Evolutionary conservation across 139 green algal species (phyloP).

Genomic region (Ettlia oleoabundans): DNA sequence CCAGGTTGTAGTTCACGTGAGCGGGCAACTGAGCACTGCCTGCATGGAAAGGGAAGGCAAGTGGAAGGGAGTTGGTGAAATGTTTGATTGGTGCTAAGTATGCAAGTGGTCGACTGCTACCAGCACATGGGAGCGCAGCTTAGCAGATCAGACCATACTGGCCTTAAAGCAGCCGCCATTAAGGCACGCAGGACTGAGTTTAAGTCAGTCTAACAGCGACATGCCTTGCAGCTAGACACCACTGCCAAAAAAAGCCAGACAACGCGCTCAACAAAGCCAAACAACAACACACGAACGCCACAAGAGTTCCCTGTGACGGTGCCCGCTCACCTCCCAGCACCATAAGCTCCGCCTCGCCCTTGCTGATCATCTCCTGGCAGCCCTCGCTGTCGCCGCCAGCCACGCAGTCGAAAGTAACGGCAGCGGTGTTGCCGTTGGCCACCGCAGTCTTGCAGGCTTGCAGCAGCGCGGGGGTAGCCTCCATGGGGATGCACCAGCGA

Average conservation of each 20-base stretch:
- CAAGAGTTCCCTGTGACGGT: neutral
- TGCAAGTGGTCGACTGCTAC: no score
- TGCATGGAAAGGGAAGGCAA: neutral
- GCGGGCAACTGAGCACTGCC: no score
- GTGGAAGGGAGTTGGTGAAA: neutral
- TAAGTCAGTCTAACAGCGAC: no score
- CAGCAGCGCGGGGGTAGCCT: neutral
- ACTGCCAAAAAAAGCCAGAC: no score
- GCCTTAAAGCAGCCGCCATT: no score
- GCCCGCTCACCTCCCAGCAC: conserved; percentile 14
- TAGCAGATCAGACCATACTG: no score
- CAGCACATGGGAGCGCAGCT: no score
- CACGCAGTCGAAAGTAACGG: conserved; percentile 28
- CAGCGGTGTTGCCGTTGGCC: neutral
- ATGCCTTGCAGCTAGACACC: no score
- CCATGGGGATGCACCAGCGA: conserved; percentile 10
- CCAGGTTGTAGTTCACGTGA: neutral
- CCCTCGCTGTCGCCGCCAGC: conserved; percentile 13
- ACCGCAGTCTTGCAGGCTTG: neutral
- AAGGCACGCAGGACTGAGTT: no score
- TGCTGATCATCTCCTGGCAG: conserved; percentile 7
- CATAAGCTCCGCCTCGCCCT: conserved; percentile 11
- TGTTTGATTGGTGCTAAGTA: no score
- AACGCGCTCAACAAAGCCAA: no score
- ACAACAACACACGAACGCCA: no score